Evolutionary conservation across 1,284 basidiomycete genomes (phyloP).

Genomic region (Laetiporus sulphureus): DNA sequence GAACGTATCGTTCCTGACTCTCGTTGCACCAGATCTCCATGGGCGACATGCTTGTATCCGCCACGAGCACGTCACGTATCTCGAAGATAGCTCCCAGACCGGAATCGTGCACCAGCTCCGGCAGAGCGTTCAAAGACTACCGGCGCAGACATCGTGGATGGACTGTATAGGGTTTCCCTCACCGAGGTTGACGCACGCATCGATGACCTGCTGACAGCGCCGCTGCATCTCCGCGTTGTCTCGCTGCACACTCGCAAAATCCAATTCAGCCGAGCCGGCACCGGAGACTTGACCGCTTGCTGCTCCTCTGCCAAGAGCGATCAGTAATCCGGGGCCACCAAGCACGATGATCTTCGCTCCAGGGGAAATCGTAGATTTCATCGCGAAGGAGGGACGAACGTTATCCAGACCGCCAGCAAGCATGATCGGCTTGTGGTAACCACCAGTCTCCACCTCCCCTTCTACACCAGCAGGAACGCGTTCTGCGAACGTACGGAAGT

Average conservation of each 20-base stretch:
- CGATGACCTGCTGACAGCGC: slow-evolving; percentile 95
- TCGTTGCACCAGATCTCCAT: slow-evolving; percentile 99
- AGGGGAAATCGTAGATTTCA: slow-evolving; percentile 68
- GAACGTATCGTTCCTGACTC: slow-evolving; percentile 95
- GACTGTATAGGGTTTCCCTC: slow-evolving; percentile 83
- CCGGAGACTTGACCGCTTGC: slow-evolving; percentile 91
- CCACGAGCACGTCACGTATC: slow-evolving; percentile 89
- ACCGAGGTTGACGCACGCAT: slow-evolving; percentile 73
- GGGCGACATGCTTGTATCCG: slow-evolving; percentile 91
- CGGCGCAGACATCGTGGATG: slow-evolving; percentile 98
- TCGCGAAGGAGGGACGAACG: slow-evolving; percentile 77
- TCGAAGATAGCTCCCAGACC: slow-evolving; percentile 90
- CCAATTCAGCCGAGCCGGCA: slow-evolving; percentile 83
- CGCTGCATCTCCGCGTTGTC: slow-evolving; percentile 99
- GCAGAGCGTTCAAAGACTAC: slow-evolving; percentile 96
- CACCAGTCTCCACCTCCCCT: slow-evolving; percentile 31
- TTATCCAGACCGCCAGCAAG: slow-evolving; percentile 96
- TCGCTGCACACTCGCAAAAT: slow-evolving; percentile 96
- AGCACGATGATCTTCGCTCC: slow-evolving; percentile 89
- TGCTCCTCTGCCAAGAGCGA: slow-evolving; percentile 95
- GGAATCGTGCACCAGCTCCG: slow-evolving; percentile 95
- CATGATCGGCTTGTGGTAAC: slow-evolving; percentile 99
- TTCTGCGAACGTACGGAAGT: slow-evolving; percentile 88
- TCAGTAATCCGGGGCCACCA: slow-evolving; percentile 96
- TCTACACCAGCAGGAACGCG: slow-evolving; percentile 44